These are phyloP conservation scores for Podospora tetraspora DNA, from an alignment of 495 filamentous ascomycete species.

Conservation along the genomic window DNA sequence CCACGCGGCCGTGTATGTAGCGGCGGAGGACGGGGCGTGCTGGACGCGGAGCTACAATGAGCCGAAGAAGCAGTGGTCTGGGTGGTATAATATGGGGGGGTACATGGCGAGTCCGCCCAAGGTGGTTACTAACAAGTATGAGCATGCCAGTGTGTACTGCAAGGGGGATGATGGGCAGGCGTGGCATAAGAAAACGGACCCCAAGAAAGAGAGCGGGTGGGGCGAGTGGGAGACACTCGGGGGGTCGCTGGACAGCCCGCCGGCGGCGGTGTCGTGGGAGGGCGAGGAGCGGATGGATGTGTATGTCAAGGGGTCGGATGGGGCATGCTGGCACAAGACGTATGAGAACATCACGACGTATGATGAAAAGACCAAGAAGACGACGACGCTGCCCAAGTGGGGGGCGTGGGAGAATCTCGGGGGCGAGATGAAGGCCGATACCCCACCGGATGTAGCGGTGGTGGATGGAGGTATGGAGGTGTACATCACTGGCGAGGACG, in stretches of 20 bases:
- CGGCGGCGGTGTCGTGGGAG: conserved; percentile 22
- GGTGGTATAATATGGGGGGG: conserved; percentile 21
- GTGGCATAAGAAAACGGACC: conserved; percentile 13
- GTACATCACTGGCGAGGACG: conserved; percentile 29
- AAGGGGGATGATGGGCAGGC: conserved; percentile 25
- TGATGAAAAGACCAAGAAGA: conserved; percentile 2
- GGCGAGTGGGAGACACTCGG: conserved; percentile 20
- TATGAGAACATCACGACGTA: conserved; percentile 7
- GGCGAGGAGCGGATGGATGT: conserved; percentile 22
- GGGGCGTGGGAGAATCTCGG: conserved; percentile 22
- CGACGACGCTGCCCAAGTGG: conserved; percentile 17
- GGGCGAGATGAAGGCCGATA: conserved; percentile 16
- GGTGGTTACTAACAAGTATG: conserved; percentile 17
- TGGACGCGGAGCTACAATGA: conserved; percentile 19
- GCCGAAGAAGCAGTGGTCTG: conserved; percentile 4
- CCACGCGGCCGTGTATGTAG: conserved; percentile 17
- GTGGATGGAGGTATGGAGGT: conserved; percentile 28
- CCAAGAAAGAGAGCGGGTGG: conserved; percentile 13
- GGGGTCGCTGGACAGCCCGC: conserved; percentile 16
- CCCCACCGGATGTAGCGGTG: conserved; percentile 19
- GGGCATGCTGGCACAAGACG: conserved; percentile 25
- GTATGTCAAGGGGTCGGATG: conserved; percentile 23
- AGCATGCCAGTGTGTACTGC: conserved; percentile 21
- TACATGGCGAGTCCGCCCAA: conserved; percentile 22
- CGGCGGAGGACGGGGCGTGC: conserved; percentile 15